These are phyloP conservation scores for Allium sativum DNA, from an alignment of 106 monocot species.

Conservation along the genomic window DNA sequence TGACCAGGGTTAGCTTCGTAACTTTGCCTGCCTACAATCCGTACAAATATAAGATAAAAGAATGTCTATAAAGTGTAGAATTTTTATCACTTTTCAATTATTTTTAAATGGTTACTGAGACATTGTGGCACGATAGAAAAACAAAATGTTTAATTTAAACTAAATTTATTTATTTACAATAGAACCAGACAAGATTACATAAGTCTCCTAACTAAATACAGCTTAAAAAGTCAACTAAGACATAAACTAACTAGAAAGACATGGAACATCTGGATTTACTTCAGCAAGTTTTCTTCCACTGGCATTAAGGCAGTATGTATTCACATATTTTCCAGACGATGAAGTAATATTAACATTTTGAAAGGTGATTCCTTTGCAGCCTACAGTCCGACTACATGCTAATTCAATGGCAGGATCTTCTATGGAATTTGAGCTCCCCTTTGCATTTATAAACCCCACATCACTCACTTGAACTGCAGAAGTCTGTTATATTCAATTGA, in stretches of 20 bases:
- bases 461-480: conserved; percentile 3
- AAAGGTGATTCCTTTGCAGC: background rate
- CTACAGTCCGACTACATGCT: conserved; percentile 1
- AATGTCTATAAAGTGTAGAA: too few species aligned
- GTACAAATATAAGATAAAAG: too few species aligned
- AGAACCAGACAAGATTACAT: too few species aligned
- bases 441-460: background rate
- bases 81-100: too few species aligned
- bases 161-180: too few species aligned
- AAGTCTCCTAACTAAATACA: too few species aligned
- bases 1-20: too few species aligned
- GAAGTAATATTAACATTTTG: background rate
- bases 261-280: conserved; percentile 1
- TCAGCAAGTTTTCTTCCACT: background rate
- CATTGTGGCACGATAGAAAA: too few species aligned
- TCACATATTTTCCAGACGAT: background rate
- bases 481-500: background rate
- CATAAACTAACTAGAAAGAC: background rate
- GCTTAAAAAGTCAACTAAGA: too few species aligned
- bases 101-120: too few species aligned
- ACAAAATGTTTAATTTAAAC: too few species aligned
- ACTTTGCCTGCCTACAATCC: too few species aligned
- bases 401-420: background rate
- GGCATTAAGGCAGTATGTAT: conserved; percentile 10
- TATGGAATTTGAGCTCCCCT: background rate